Percentiles rank a stretch among this genome's conserved stretches.
phyloP scores from a whole-genome alignment of 768 basidiomycete genomes.

The Gelatoporia subvermispora region DNA sequence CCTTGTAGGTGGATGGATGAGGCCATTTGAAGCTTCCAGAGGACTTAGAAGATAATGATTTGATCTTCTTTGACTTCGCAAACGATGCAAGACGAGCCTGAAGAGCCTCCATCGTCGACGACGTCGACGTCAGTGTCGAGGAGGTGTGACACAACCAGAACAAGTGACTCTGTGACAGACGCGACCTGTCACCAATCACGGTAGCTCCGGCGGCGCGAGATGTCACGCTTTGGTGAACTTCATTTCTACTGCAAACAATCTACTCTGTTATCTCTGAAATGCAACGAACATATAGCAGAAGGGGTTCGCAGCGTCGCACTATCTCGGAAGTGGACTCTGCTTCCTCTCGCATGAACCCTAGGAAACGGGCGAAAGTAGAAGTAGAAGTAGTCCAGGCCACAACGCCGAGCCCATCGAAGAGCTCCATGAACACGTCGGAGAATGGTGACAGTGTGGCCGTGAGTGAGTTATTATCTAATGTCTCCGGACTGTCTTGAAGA shows the following conservation, averaged over 20 bases:
- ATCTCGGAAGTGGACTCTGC: conserved; percentile 3
- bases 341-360: conserved; percentile 8
- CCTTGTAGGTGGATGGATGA: conserved; percentile 55
- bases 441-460: conserved; percentile 1
- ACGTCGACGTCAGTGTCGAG: neutral
- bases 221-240: neutral
- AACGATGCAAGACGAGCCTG: conserved; percentile 62
- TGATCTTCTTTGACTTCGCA: conserved; percentile 54
- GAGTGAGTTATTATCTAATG: neutral
- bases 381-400: conserved; percentile 25
- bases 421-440: neutral
- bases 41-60: conserved; percentile 41
- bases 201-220: too few relatives aligned
- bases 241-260: too few relatives aligned
- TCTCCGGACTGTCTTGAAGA: too few relatives aligned
- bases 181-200: neutral
- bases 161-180: neutral
- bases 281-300: conserved; percentile 34
- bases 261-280: conserved; percentile 9
- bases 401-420: conserved; percentile 1
- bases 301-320: conserved; percentile 19
- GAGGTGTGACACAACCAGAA: neutral
- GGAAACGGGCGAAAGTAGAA: conserved; percentile 28
- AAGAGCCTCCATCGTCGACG: conserved; percentile 18
- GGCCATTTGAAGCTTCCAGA: conserved; percentile 70